Evolutionary conservation across 2,329 filamentous ascomycete genomes (phyloP).

Genomic region (Diplocarpon rosae): DNA sequence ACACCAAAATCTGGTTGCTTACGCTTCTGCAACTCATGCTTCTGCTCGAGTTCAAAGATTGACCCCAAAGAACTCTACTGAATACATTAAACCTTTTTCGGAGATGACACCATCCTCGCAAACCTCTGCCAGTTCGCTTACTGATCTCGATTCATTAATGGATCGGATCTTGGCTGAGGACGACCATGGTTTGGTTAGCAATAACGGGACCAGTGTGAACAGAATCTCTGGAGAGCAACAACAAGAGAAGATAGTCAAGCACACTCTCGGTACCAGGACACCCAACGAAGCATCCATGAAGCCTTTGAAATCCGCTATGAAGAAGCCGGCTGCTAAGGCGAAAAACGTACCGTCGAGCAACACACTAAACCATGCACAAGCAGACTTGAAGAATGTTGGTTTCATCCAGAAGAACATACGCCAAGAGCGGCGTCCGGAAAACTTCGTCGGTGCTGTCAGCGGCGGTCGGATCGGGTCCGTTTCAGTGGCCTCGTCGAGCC

Average conservation of each 20-base stretch:
- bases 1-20: background rate
- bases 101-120: background rate
- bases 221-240: background rate
- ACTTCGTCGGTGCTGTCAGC: background rate
- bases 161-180: background rate
- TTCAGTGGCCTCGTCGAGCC: background rate
- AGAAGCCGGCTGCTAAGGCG: background rate
- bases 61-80: background rate
- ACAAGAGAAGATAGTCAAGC: background rate
- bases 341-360: no score
- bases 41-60: background rate
- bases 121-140: conserved; percentile 1
- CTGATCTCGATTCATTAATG: background rate
- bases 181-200: background rate
- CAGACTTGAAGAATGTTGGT: background rate
- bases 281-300: background rate
- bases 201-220: background rate
- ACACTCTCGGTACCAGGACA: background rate
- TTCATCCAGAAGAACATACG: background rate
- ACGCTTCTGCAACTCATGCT: background rate
- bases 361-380: background rate
- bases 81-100: conserved; percentile 4
- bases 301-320: conserved; percentile 9
- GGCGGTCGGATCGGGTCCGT: background rate
- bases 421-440: background rate